A percentile compares a stretch with the other conserved stretches of the same genome.
Conservation (phyloP, 169 alveolate genomes). For the Eimeria praecox region DNA sequence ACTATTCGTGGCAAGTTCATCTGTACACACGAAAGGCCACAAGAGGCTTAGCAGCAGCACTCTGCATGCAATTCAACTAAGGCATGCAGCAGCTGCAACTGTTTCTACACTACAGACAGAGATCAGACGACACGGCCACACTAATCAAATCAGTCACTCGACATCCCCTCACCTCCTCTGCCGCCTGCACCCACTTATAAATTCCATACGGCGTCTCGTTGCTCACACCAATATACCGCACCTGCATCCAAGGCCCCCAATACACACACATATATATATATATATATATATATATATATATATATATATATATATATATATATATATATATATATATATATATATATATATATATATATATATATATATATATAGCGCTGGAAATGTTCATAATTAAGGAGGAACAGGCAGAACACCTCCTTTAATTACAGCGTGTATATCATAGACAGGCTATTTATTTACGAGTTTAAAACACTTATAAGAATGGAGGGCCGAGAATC, state of each 20-base stretch:
- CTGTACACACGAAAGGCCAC: not conserved
- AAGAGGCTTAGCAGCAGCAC: not conserved
- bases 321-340: no score
- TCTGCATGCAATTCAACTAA: not conserved
- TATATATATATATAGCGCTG: no score
- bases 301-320: no score
- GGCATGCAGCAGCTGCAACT: not conserved
- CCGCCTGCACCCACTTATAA: constrained; percentile 83
- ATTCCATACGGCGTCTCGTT: constrained; percentile 92
- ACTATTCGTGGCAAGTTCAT: constrained; percentile 78
- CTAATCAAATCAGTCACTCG: not conserved
- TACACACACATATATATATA: not conserved
- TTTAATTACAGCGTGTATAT: not conserved
- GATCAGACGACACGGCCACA: not conserved
- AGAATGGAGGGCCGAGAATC: not conserved
- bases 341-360: no score
- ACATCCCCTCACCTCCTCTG: constrained; percentile 84
- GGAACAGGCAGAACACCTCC: not conserved
- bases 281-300: no score
- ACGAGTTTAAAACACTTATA: not conserved
- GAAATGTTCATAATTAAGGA: no score
- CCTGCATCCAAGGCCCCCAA: constrained; percentile 67
- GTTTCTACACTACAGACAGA: not conserved
- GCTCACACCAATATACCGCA: constrained; percentile 88
- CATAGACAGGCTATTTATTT: not conserved